phyloP scores from a whole-genome alignment of 2,329 filamentous ascomycete genomes.

The Alternaria brassicicola region DNA sequence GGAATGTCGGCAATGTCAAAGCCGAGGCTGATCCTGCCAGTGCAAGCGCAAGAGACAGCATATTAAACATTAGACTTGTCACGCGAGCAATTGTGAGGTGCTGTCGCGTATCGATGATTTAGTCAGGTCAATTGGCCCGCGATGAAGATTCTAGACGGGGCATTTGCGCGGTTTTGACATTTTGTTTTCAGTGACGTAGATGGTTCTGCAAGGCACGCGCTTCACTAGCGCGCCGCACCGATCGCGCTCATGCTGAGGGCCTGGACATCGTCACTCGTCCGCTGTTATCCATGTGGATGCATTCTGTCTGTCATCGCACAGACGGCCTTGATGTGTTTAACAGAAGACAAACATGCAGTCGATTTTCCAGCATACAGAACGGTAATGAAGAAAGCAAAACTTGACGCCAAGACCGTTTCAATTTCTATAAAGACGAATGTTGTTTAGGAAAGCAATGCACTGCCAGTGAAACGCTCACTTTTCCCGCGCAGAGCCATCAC shows the following conservation, averaged over 20 bases:
- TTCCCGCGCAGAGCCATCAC: background rate
- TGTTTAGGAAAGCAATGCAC: background rate
- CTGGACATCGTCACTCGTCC: conserved; percentile 5
- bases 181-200: conserved; percentile 12
- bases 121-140: background rate
- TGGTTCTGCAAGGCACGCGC: conserved; percentile 3
- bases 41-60: conserved; percentile 25
- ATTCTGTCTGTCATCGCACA: background rate
- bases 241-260: background rate
- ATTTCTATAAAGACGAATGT: background rate
- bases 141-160: background rate
- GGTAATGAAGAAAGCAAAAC: background rate
- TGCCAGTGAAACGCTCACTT: background rate
- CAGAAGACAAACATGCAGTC: background rate
- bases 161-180: conserved; percentile 11
- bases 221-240: conserved; percentile 6
- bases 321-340: background rate
- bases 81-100: background rate
- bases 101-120: background rate
- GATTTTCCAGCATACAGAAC: background rate
- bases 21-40: conserved; percentile 29
- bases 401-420: background rate
- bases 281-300: background rate
- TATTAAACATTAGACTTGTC: conserved; percentile 3
- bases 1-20: conserved; percentile 21